Percentiles rank a stretch among this genome's conserved stretches.
Evolutionary conservation across 805 yeast species (phyloP).

Genomic region (Wickerhamiella parazyma): DNA sequence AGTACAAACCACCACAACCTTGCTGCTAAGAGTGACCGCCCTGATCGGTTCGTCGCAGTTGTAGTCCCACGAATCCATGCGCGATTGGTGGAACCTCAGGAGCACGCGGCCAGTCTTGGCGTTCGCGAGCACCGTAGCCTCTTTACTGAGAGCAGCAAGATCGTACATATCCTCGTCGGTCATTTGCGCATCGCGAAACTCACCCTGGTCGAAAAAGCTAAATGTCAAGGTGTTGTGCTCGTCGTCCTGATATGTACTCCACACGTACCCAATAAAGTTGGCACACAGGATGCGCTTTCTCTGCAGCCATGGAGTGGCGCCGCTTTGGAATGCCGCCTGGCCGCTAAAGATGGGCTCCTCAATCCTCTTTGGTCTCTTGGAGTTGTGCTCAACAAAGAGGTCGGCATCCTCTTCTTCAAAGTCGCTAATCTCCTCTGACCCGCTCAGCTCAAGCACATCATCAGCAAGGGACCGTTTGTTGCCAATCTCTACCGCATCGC

Average conservation of each 20-base stretch:
- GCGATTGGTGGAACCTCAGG: constrained; percentile 56
- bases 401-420: not conserved
- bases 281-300: constrained; percentile 68
- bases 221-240: constrained; percentile 64
- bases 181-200: constrained; percentile 72
- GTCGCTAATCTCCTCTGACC: constrained; percentile 28
- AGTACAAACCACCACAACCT: constrained; percentile 55
- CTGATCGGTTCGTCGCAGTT: constrained; percentile 46
- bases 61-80: constrained; percentile 55
- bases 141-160: constrained; percentile 55
- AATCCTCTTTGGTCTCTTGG: constrained; percentile 1
- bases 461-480: not conserved
- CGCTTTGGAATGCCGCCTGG: constrained; percentile 58
- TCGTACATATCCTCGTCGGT: constrained; percentile 61
- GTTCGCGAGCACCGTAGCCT: constrained; percentile 52
- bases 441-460: constrained; percentile 1
- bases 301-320: constrained; percentile 69
- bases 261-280: constrained; percentile 67
- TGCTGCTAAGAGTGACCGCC: constrained; percentile 50
- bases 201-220: constrained; percentile 67
- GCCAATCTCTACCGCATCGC: constrained; percentile 13
- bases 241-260: constrained; percentile 53
- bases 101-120: constrained; percentile 32
- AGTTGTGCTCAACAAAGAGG: not conserved
- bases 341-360: not conserved